Evolutionary conservation across 2,329 filamentous ascomycete genomes (phyloP).

Genomic region (Lecanicillium sp.): DNA sequence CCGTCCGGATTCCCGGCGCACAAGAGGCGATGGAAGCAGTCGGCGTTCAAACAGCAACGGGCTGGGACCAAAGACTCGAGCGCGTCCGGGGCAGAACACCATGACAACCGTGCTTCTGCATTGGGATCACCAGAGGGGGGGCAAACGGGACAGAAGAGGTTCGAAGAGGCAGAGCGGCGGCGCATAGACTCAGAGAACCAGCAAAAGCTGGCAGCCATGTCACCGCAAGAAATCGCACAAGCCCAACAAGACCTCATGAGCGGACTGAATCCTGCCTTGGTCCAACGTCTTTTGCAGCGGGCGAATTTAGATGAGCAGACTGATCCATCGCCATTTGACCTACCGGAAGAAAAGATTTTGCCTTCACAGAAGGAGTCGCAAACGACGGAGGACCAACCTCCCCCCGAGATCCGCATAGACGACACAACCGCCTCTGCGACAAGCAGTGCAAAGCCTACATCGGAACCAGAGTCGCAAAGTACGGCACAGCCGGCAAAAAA

Average conservation of each 20-base stretch:
- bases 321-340: slow-evolving; percentile 37
- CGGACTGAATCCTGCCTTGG: slow-evolving; percentile 65
- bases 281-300: slow-evolving; percentile 69
- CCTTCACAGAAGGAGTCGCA: slow-evolving; percentile 8
- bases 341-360: slow-evolving; percentile 12
- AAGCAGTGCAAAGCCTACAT: slow-evolving; percentile 4
- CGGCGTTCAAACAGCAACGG: slow-evolving; percentile 65
- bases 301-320: slow-evolving; percentile 63
- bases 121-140: neutral
- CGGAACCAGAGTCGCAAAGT: slow-evolving; percentile 1
- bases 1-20: slow-evolving; percentile 80
- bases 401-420: slow-evolving; percentile 27
- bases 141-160: slow-evolving; percentile 13
- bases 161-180: slow-evolving; percentile 52
- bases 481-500: slow-evolving; percentile 15
- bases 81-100: neutral
- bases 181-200: slow-evolving; percentile 80
- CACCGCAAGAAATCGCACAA: slow-evolving; percentile 68
- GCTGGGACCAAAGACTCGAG: slow-evolving; percentile 14
- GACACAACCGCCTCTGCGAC: slow-evolving; percentile 18
- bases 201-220: slow-evolving; percentile 69
- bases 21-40: slow-evolving; percentile 65
- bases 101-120: neutral
- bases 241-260: slow-evolving; percentile 74
- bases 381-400: slow-evolving; percentile 5